A percentile compares a stretch with the other conserved stretches of the same genome.
Evolutionary conservation across 768 basidiomycete genomes (phyloP).

Genomic region (Mycena olivaceomarginata): DNA sequence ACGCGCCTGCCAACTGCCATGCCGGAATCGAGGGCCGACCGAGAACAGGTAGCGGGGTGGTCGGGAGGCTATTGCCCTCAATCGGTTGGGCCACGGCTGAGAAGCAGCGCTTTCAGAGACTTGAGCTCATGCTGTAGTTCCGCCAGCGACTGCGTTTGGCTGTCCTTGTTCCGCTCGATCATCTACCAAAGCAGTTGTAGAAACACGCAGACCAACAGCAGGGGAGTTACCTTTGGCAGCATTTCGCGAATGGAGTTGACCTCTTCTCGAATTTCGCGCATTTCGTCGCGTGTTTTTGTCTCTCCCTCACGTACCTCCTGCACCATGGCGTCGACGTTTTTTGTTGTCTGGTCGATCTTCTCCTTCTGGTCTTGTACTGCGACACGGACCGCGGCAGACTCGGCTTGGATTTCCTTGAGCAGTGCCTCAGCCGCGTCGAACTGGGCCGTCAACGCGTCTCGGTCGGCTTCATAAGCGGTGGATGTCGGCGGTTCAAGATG

Average conservation of each 20-base stretch:
- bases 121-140: conserved; percentile 97
- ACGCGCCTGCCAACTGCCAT: conserved; percentile 86
- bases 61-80: conserved; percentile 62
- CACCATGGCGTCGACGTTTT: conserved; percentile 84
- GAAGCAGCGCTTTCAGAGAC: conserved; percentile 92
- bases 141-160: conserved; percentile 86
- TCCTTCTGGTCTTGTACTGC: conserved; percentile 87
- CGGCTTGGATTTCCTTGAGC: conserved; percentile 86
- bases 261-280: conserved; percentile 94
- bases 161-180: conserved; percentile 94
- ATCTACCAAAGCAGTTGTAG: conserved; percentile 72
- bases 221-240: conserved; percentile 88
- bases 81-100: conserved; percentile 80
- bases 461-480: conserved; percentile 93
- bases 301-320: conserved; percentile 88
- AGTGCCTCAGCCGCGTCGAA: conserved; percentile 93
- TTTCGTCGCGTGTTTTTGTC: conserved; percentile 86
- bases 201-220: conserved; percentile 28
- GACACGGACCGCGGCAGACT: conserved; percentile 82
- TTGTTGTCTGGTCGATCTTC: conserved; percentile 81
- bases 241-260: conserved; percentile 93
- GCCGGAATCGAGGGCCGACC: conserved; percentile 88
- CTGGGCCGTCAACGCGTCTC: conserved; percentile 88
- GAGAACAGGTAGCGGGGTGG: conserved; percentile 71
- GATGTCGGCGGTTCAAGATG: conserved; percentile 92